A percentile compares a stretch with the other conserved stretches of the same genome.
Conservation (phyloP, 202 grass and related monocot species). For the Dendrocalamus latiflorus region DNA sequence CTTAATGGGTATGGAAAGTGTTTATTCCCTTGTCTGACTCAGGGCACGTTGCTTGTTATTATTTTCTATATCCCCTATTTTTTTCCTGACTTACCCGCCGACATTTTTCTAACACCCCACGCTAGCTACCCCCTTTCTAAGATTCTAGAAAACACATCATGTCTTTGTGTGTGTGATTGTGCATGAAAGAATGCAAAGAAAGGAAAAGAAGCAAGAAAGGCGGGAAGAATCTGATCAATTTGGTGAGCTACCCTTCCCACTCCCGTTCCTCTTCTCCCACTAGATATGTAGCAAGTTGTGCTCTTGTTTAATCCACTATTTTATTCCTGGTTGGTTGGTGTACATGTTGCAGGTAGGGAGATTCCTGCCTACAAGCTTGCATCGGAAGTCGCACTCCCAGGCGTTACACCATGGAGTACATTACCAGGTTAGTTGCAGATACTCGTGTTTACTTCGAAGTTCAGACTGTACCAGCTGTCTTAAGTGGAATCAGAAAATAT, state of each 20-base stretch:
- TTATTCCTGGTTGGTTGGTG: constrained; percentile 20
- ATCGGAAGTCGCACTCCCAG: constrained; percentile 1
- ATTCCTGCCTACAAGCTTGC: background rate
- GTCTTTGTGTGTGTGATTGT: constrained; percentile 35
- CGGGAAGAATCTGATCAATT: constrained; percentile 46
- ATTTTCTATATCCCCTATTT: background rate
- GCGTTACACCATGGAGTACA: background rate
- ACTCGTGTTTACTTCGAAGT: background rate
- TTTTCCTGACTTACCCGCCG: constrained; percentile 15
- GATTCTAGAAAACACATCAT: constrained; percentile 53
- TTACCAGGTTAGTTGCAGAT: background rate
- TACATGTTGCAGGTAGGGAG: constrained; percentile 17
- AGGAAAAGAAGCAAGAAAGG: constrained; percentile 34
- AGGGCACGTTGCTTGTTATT: background rate
- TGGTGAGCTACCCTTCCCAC: constrained; percentile 54
- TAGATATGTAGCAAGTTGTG: constrained; percentile 27
- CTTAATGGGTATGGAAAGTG: constrained; percentile 24
- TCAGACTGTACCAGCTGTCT: background rate
- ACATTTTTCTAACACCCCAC: constrained; percentile 41
- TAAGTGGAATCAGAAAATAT: background rate
- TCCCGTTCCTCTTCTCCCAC: background rate
- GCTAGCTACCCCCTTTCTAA: constrained; percentile 33
- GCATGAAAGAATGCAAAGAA: constrained; percentile 35
- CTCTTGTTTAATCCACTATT: constrained; percentile 38
- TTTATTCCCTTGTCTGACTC: constrained; percentile 2